Conservation (phyloP, 768 basidiomycete species). For the Hortiboletus flavorubellus region DNA sequence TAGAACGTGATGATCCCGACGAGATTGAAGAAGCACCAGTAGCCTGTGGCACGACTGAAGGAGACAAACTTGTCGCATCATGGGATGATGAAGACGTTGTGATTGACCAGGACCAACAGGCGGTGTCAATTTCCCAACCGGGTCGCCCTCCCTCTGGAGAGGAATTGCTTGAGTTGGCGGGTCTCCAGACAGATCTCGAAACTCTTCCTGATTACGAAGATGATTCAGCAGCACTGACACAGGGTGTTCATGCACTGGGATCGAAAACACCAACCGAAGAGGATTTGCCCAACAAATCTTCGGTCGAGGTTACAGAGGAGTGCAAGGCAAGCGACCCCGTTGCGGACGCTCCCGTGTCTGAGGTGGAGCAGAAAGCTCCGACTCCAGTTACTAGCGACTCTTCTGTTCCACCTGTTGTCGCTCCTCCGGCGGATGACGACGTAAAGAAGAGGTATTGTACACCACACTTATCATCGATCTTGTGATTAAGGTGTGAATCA, state of each 20-base stretch:
- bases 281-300: background rate
- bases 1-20: constrained; percentile 18
- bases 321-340: background rate
- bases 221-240: constrained; percentile 23
- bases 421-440: constrained; percentile 17
- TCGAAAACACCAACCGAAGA: constrained; percentile 5
- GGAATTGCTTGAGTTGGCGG: constrained; percentile 52
- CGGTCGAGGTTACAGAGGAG: background rate
- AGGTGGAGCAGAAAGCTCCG: constrained; percentile 10
- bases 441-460: constrained; percentile 25
- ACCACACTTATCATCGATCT: background rate
- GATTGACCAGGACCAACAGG: constrained; percentile 8
- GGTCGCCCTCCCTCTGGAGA: constrained; percentile 33
- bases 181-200: constrained; percentile 39
- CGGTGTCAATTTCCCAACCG: background rate
- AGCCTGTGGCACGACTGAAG: background rate
- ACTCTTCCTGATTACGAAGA: constrained; percentile 59
- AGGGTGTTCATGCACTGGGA: constrained; percentile 2
- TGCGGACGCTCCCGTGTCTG: background rate
- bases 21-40: constrained; percentile 16
- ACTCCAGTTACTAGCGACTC: background rate
- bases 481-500: constrained; percentile 17
- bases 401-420: constrained; percentile 5
- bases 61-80: constrained; percentile 10
- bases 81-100: constrained; percentile 20